phyloP scores from a whole-genome alignment of 2,329 filamentous ascomycete genomes.

The Cladosporium cucumerinum region DNA sequence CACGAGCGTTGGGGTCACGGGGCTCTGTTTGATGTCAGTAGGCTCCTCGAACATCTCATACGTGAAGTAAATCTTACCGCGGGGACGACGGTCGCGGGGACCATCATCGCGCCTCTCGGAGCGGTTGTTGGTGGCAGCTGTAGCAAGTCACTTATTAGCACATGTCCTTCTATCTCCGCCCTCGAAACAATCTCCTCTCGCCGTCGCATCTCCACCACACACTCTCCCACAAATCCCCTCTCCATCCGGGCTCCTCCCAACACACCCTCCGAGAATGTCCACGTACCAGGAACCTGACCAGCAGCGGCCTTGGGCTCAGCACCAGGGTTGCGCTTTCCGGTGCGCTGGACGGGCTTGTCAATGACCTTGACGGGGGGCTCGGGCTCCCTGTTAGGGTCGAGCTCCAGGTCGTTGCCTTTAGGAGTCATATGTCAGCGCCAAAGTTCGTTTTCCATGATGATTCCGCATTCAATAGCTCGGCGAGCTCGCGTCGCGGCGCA shows the following conservation, averaged over 20 bases:
- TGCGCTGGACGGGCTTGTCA: constrained; percentile 75
- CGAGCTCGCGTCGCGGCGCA: constrained; percentile 4
- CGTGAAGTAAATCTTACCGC: constrained; percentile 30
- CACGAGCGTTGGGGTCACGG: constrained; percentile 43
- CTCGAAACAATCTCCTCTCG: neutral
- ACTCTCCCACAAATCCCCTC: neutral
- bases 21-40: constrained; percentile 22
- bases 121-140: constrained; percentile 75
- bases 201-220: neutral
- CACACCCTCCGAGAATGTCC: neutral
- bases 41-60: no score
- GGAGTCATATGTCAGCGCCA: constrained; percentile 2
- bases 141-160: constrained; percentile 18
- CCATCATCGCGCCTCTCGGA: constrained; percentile 69
- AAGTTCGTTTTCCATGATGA: constrained; percentile 5
- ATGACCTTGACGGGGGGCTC: constrained; percentile 81
- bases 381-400: constrained; percentile 70
- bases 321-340: constrained; percentile 82
- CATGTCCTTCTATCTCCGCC: neutral
- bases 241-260: neutral
- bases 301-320: constrained; percentile 59
- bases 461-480: constrained; percentile 12
- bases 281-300: constrained; percentile 70
- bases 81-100: constrained; percentile 45
- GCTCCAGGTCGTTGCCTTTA: constrained; percentile 66